Base-by-base conservation (phyloP, 352 stramenopile genomes). In the Globisporangium polare region DNA sequence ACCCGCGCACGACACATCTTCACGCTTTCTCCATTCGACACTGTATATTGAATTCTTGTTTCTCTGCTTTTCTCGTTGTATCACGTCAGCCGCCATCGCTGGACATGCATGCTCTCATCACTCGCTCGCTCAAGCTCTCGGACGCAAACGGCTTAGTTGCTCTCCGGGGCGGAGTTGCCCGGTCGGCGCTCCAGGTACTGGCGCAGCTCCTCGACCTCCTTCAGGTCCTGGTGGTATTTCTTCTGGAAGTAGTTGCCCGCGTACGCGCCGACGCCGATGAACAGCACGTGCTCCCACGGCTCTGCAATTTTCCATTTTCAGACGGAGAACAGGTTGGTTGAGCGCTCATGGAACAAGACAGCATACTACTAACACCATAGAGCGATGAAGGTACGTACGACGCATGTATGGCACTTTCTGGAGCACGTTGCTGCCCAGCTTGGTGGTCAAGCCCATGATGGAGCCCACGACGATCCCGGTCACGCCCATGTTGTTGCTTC, bases 331-430 rank as follows among this genome's bases (percentile, higher is more conserved):
- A 15, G 33, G 33, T 39, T 39, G 15, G 33, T 17, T 42, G 10
- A 20, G 39, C 39, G 18, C 47, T n/a, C 20, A 26, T 41, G 20
- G 50, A 42, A 47, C 31, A 5, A 5, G 55, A 52, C 33, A 1
- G 27, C 18, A 18, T 26, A 10, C n/a, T 20, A 33, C 6, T 2
- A 20, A 2, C 3, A 31, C 4, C 10, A 2, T 39, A 29, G 46
- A 29, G 35, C 6, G 20, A 22, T 10, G 27, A 15, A 6, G 15
- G 1, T 10, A 89, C 84, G 66, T 88, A 93, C 84, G 82, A 29
- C 84, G 78, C 82, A 90, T 92, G 62, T 87, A 84, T 45, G 85
- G 83, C 45, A 92, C 75, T 67, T 94, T 94, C 73, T 89, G 81
- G 61, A 94, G 74, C 52, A 78, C 73, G 66, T 94, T 94, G 71